Evolutionary conservation across 2,329 filamentous ascomycete genomes (phyloP).

Genomic region (Cercospora janseana): DNA sequence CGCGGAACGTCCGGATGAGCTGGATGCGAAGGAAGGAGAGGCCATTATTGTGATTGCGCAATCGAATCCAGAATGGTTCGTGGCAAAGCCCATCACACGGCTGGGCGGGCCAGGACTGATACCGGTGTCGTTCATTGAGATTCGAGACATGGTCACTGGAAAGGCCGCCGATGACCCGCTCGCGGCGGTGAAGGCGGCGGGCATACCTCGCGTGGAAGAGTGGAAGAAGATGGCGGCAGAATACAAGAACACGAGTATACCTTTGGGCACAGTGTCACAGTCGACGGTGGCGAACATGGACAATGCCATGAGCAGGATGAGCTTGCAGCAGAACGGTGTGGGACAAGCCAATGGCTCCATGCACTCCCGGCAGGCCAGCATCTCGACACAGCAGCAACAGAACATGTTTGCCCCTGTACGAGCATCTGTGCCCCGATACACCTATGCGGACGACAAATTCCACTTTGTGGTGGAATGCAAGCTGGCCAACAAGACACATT

Average conservation of each 20-base stretch:
- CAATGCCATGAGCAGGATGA: conserved; percentile 72
- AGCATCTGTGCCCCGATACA: conserved; percentile 87
- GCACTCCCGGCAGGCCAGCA: conserved; percentile 37
- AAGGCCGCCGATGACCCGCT: conserved; percentile 76
- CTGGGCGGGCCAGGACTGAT: conserved; percentile 94
- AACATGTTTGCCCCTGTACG: conserved; percentile 67
- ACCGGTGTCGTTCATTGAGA: conserved; percentile 94
- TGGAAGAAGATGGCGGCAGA: conserved; percentile 99
- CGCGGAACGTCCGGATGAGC: conserved; percentile 90
- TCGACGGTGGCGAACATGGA: conserved; percentile 51
- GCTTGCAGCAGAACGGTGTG: conserved; percentile 58
- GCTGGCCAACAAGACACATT: conserved; percentile 85
- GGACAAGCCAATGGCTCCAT: conserved; percentile 26
- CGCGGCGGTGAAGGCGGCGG: conserved; percentile 81
- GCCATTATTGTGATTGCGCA: conserved; percentile 98
- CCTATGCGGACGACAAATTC: conserved; percentile 95
- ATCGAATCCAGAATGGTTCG: conserved; percentile 98
- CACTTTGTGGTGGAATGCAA: conserved; percentile 96
- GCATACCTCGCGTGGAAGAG: conserved; percentile 92
- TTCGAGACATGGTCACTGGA: conserved; percentile 88
- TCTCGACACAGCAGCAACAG: conserved; percentile 47
- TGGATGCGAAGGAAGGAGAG: conserved; percentile 92
- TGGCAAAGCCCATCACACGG: conserved; percentile 96
- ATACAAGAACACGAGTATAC: conserved; percentile 99
- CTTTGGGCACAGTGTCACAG: conserved; percentile 73